Percentiles rank a stretch among this genome's conserved stretches.
These are phyloP conservation scores for Trichomonas vaginalis DNA, from an alignment of 208 protist genomes.

Conservation along the genomic window DNA sequence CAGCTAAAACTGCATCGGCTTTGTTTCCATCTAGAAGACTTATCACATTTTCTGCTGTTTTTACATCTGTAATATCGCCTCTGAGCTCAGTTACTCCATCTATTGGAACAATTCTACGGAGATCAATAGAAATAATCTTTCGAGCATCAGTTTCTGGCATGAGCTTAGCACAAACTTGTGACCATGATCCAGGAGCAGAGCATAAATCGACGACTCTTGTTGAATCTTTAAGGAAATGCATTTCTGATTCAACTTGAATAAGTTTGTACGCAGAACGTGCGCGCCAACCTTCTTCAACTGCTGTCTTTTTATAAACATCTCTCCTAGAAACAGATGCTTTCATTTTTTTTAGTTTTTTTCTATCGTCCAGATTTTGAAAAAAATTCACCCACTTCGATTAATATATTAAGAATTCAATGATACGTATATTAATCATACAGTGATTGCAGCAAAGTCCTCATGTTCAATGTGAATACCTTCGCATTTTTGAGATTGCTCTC, in stretches of 20 bases:
- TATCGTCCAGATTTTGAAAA: too few species aligned
- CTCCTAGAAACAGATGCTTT: background rate
- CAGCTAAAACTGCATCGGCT: constrained; percentile 91
- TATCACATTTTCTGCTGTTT: constrained; percentile 66
- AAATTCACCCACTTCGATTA: too few species aligned
- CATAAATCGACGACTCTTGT: constrained; percentile 88
- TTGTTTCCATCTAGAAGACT: constrained; percentile 58
- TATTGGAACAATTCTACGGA: constrained; percentile 79
- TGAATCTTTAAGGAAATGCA: constrained; percentile 66
- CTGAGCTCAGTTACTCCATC: constrained; percentile 57
- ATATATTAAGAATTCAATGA: too few species aligned
- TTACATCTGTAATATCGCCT: constrained; percentile 62
- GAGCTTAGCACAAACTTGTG: constrained; percentile 50
- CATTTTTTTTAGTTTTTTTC: too few species aligned
- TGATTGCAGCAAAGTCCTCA: too few species aligned
- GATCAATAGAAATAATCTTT: constrained; percentile 62
- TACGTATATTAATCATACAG: too few species aligned
- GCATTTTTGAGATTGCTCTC: too few species aligned
- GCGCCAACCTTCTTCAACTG: constrained; percentile 84
- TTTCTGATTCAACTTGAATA: constrained; percentile 91
- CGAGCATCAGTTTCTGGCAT: constrained; percentile 10
- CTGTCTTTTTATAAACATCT: constrained; percentile 97
- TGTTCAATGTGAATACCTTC: too few species aligned
- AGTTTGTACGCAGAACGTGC: constrained; percentile 98
- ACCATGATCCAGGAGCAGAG: constrained; percentile 52